These are phyloP conservation scores for Calocybe cyanea DNA, from an alignment of 768 basidiomycete species.

Conservation along the genomic window DNA sequence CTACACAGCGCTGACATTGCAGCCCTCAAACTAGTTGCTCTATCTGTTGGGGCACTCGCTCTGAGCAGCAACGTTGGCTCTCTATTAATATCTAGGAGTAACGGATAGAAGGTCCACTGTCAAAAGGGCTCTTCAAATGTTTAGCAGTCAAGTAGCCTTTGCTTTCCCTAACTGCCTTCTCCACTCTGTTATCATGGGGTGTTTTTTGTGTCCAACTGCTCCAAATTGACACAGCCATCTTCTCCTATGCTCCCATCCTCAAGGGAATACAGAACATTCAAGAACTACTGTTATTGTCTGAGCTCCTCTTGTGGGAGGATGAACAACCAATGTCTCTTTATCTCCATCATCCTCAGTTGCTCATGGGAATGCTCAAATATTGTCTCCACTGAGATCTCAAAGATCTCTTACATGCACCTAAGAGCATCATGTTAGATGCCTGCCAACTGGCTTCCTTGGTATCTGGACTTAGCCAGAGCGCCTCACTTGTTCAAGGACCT, in stretches of 20 bases:
- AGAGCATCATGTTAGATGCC: conserved; percentile 43
- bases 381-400: conserved; percentile 39
- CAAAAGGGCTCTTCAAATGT: too few species aligned
- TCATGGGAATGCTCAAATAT: conserved; percentile 23
- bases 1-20: too few species aligned
- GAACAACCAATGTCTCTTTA: conserved; percentile 10
- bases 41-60: too few species aligned
- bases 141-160: too few species aligned
- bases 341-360: conserved; percentile 2
- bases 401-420: conserved; percentile 30
- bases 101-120: too few species aligned
- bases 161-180: too few species aligned
- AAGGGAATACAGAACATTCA: conserved; percentile 46
- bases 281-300: conserved; percentile 41
- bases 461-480: conserved; percentile 48
- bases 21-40: too few species aligned
- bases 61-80: too few species aligned
- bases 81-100: too few species aligned
- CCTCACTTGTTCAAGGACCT: conserved; percentile 68
- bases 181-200: too few species aligned
- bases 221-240: conserved; percentile 58
- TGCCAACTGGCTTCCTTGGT: conserved; percentile 48
- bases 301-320: conserved; percentile 52
- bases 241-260: conserved; percentile 63
- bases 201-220: conserved; percentile 39